These are phyloP conservation scores for Cladosporium phlei DNA, from an alignment of 2,329 filamentous ascomycete species.

Conservation along the genomic window DNA sequence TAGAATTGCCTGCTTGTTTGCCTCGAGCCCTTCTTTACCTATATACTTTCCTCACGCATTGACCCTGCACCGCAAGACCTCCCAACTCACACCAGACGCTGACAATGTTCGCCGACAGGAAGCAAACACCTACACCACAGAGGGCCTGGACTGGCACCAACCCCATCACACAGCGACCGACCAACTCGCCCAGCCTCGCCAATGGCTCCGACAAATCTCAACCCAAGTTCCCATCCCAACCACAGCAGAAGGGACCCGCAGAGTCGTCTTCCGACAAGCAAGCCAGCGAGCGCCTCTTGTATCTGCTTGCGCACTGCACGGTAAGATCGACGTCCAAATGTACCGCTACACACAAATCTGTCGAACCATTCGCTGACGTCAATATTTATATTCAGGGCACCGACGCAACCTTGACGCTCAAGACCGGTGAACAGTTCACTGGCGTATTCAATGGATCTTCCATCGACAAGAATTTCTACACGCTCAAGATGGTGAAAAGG, in stretches of 20 bases:
- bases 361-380: slow-evolving; percentile 13
- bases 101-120: slow-evolving; percentile 34
- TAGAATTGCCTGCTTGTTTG: slow-evolving; percentile 4
- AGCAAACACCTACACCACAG: slow-evolving; percentile 43
- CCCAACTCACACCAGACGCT: slow-evolving; percentile 3
- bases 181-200: slow-evolving; percentile 40
- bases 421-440: slow-evolving; percentile 56
- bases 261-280: slow-evolving; percentile 53
- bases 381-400: slow-evolving; percentile 45
- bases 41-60: slow-evolving; percentile 5
- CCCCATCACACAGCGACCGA: slow-evolving; percentile 54
- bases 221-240: slow-evolving; percentile 19
- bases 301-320: slow-evolving; percentile 54
- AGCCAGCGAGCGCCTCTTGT: slow-evolving; percentile 56
- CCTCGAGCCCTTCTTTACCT: slow-evolving; percentile 4
- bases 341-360: neutral
- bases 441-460: slow-evolving; percentile 57
- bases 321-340: slow-evolving; percentile 33
- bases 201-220: slow-evolving; percentile 49
- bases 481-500: slow-evolving; percentile 63
- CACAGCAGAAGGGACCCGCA: slow-evolving; percentile 31
- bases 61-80: neutral
- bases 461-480: slow-evolving; percentile 52
- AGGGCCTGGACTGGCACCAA: slow-evolving; percentile 61
- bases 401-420: slow-evolving; percentile 51